Evolutionary conservation across 352 stramenopile genomes (phyloP).

Genomic region (Pythium brassicae): DNA sequence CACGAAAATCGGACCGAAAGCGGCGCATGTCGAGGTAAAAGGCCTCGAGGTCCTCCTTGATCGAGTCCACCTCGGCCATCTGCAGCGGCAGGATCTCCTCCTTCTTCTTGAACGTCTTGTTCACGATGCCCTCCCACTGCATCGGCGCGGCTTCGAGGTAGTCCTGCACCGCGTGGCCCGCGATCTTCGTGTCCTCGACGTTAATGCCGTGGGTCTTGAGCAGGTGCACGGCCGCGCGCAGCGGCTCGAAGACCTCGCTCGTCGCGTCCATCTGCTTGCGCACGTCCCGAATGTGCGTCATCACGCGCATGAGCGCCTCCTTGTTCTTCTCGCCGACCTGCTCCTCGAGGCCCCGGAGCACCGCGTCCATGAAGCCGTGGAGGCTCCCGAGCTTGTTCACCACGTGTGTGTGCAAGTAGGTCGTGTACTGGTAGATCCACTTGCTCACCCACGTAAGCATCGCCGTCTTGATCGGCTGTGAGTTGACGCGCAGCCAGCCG

Average conservation of each 20-base stretch:
- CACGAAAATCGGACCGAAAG: constrained; percentile 93
- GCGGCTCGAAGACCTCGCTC: constrained; percentile 92
- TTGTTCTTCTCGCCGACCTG: constrained; percentile 92
- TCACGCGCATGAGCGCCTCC: constrained; percentile 95
- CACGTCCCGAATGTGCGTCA: constrained; percentile 94
- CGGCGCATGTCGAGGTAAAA: constrained; percentile 94
- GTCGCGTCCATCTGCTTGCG: constrained; percentile 92
- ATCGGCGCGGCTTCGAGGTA: constrained; percentile 95
- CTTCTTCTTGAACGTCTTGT: constrained; percentile 98
- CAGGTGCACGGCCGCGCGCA: constrained; percentile 92
- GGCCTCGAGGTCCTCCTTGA: constrained; percentile 92
- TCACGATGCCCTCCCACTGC: constrained; percentile 97
- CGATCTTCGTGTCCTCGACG: constrained; percentile 87
- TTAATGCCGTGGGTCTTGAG: constrained; percentile 93
- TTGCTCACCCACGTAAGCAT: constrained; percentile 95
- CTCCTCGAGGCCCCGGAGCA: constrained; percentile 88
- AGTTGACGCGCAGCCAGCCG: constrained; percentile 97
- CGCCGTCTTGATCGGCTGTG: constrained; percentile 95
- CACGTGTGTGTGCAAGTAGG: constrained; percentile 91
- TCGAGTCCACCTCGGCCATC: constrained; percentile 93
- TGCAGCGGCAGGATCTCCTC: constrained; percentile 97
- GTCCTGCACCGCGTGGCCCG: constrained; percentile 74
- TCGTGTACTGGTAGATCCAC: constrained; percentile 96
- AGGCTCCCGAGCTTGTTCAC: constrained; percentile 84
- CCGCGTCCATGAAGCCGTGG: constrained; percentile 92